Base-by-base conservation (phyloP, 1,284 basidiomycete genomes). In the Ceratobasidium sp. region DNA sequence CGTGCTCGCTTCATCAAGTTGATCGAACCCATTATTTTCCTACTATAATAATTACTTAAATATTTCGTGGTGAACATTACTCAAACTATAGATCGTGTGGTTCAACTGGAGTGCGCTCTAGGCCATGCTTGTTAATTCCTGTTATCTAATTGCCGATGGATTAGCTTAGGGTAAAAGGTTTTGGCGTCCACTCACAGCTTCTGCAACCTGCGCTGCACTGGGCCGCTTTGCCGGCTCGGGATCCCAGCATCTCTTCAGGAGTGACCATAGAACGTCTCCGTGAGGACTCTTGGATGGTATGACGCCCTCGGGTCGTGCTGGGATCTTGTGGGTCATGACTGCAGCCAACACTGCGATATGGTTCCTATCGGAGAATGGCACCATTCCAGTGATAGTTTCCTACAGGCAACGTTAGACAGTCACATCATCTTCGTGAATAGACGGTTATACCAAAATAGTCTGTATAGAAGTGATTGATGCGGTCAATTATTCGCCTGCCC, bases 21-120 rank as follows among this genome's bases (percentile, higher is more conserved):
- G 89, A 89, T 0, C 88, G 89, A n/a, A n/a, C n/a, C 38, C 38
- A 38, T 38, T 38, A 8, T 8, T 38, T 38, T 38, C 38, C 38
- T 38, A 38, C 8, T 38, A 3, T n/a, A n/a, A n/a, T n/a, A n/a
- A 38, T 38, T 8, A 8, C 38, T 38, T 8, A 38, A 38, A 8
- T 38, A 38, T 38, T 8, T 38, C 38, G 38, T 8, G 8, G 38
- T 38, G 4, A 38, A 38, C 38, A 8, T 38, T 8, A 3, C 38
- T 38, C 8, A 38, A 38, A 38, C 38, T 38, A 38, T 38, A 38
- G 38, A 38, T 38, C n/a, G n/a, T n/a, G n/a, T n/a, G n/a, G n/a
- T n/a, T n/a, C n/a, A n/a, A n/a, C n/a, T 5, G 10, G 38, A 41
- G n/a, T 41, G 10, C 38, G 10, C 38, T 41, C 38, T 3, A 41